Base-by-base conservation (phyloP, 2,329 filamentous ascomycete species). In the Diaporthe sp. region DNA sequence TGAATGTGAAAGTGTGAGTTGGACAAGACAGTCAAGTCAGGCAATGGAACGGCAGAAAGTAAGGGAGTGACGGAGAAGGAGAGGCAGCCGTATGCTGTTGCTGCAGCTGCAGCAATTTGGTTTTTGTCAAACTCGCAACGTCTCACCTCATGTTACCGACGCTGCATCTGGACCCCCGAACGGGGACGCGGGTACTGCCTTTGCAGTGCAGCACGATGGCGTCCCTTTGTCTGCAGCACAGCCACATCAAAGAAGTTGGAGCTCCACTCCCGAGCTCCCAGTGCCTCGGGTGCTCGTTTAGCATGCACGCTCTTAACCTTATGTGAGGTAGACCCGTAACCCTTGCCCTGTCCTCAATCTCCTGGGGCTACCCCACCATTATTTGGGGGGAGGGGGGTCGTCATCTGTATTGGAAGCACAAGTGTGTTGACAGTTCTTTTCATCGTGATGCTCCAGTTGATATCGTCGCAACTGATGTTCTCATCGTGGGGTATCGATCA, bases 81-180 rank as follows among this genome's bases (percentile, higher is more conserved):
- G 37, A 55, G 65, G 34, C 34, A 51, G 63, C 25, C 37, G 63
- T 49, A 34, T 5, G 61, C 8, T 22, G 15, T 4, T 34, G 42
- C 25, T 70, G 47, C 22, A 8, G 65, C 22, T n/a, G 37, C 44
- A 8, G 65, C 49, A 70, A 70, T 70, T 55, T 70, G 65, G 65
- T 55, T 68, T 53, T 25, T 44, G 65, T 70, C 65, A 70, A 70
- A 70, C 65, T 31, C 65, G 47, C 49, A 70, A 70, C 49, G 65
- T 70, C 65, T 70, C 65, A 70, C 49, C 65, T 70, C 65, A 55
- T 55, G 65, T 68, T 34, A 53, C 47, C 47, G 37, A 39, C 37
- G 37, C 37, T 39, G 37, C 37, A 39, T 39, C 37, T 39, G 37
- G 37, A 39, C 37, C 37, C 37, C 37, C 37, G 47, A 13, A 39